Evolutionary conservation across 73 alveolate species (phyloP), one percentile per base, ranked within the genome.

Genomic region (Paramecium caudatum): DNA sequence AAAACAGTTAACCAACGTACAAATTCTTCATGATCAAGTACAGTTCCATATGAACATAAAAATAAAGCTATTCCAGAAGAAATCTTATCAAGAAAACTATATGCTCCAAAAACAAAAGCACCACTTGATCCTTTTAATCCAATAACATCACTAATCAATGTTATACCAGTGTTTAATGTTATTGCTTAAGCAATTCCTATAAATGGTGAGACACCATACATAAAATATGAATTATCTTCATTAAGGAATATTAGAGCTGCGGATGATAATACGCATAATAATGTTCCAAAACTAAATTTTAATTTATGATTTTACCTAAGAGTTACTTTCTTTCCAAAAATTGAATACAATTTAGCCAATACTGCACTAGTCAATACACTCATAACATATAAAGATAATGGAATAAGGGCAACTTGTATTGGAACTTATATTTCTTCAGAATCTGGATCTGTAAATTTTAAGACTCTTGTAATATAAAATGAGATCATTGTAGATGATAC

Each of bases 51-150:
- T 12, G 93, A 62, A 41, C 82, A 62, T 27, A 48, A 43, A 43
- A 86, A 86, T n/a, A 86, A 86, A 5, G 41, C 90, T 7, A 91
- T 69, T 17, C 98, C 98, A 63, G 92, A 84, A 0, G 94, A 34
- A 33, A 95, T 39, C 84, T 95, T 95, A 81, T 95, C 98, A 7
- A 95, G 91, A 80, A 95, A 90, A 19, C 95, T 61, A 82, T 95
- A 95, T 13, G 96, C 94, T 5, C 98, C 98, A 82, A 91, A 95
- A 9, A 95, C 98, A 78, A 95, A 95, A 3, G 98, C 98, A 12
- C 95, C 92, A 50, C 96, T 92, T 12, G 92, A 78, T 23, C 94
- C 96, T 45, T 90, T 91, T 13, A 91, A 61, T 7, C 98, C 98
- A 45, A 95, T 95, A 15, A 95, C 98, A 87, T 95, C 98, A 48